Conservation (phyloP, 805 yeast genomes). For the Kluyveromyces lactis region DNA sequence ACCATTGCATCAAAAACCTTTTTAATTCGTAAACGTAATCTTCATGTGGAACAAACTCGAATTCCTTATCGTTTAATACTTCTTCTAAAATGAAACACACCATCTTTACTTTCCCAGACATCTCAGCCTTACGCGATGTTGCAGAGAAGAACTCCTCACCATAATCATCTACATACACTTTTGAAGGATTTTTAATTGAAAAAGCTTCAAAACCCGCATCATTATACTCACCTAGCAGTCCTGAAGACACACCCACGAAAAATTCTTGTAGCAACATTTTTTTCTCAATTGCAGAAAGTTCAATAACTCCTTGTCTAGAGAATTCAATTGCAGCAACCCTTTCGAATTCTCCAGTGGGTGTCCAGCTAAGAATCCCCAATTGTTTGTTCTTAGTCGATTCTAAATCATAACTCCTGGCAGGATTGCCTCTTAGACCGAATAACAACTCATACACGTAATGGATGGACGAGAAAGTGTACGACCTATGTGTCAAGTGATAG, state of each 20-base stretch:
- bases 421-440: slow-evolving; percentile 46
- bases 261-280: slow-evolving; percentile 67
- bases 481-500: slow-evolving; percentile 60
- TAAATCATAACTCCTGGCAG: slow-evolving; percentile 5
- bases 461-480: slow-evolving; percentile 45
- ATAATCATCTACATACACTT: not conserved
- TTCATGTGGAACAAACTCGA: slow-evolving; percentile 41
- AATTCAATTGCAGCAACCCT: slow-evolving; percentile 25
- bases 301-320: slow-evolving; percentile 49
- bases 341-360: not conserved
- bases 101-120: slow-evolving; percentile 30
- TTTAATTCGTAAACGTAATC: slow-evolving; percentile 49
- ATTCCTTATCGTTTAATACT: slow-evolving; percentile 37
- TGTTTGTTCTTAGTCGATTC: slow-evolving; percentile 7
- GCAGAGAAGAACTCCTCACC: not conserved
- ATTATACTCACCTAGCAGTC: not conserved
- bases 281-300: slow-evolving; percentile 49
- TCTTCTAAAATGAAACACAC: slow-evolving; percentile 57
- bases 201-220: not conserved
- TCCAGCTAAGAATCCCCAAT: slow-evolving; percentile 3
- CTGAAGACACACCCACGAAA: slow-evolving; percentile 37
- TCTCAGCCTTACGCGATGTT: slow-evolving; percentile 8
- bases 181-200: not conserved
- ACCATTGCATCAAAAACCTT: slow-evolving; percentile 55
- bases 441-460: slow-evolving; percentile 57